These are phyloP conservation scores for Vitis hybrid DNA, from an alignment of 177 flowering plant species.

Conservation along the genomic window DNA sequence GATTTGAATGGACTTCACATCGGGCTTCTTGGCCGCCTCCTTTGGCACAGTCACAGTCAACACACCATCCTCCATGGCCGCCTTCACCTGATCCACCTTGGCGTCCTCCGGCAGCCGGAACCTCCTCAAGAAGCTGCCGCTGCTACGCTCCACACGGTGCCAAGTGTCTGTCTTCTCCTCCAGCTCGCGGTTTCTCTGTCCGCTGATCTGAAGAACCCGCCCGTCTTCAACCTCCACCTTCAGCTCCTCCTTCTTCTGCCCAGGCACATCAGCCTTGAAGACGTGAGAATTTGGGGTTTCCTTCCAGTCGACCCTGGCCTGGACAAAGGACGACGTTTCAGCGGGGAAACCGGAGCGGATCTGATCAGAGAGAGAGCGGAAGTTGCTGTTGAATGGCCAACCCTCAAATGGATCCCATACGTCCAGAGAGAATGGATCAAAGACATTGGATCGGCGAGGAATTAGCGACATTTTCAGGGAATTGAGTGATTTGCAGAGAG, in stretches of 20 bases:
- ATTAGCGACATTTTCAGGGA: conserved; percentile 23
- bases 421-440: conserved; percentile 35
- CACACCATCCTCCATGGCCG: conserved; percentile 34
- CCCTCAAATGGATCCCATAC: conserved; percentile 28
- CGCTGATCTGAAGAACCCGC: conserved; percentile 28
- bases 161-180: conserved; percentile 38
- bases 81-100: conserved; percentile 28
- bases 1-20: conserved; percentile 20
- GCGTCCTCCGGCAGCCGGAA: conserved; percentile 42
- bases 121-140: conserved; percentile 30
- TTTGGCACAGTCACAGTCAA: conserved; percentile 4
- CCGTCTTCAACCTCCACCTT: conserved; percentile 41
- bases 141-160: conserved; percentile 38
- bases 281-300: conserved; percentile 35
- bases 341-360: neutral
- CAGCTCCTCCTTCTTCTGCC: conserved; percentile 36
- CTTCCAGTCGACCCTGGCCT: conserved; percentile 35
- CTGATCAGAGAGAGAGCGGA: conserved; percentile 19
- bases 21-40: conserved; percentile 12
- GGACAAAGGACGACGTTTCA: conserved; percentile 20
- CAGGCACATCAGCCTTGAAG: conserved; percentile 34
- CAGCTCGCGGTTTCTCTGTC: conserved; percentile 28
- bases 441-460: conserved; percentile 26
- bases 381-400: conserved; percentile 16
- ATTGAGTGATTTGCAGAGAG: neutral